Evolutionary conservation across 192 early-diverging fungal species (phyloP), one percentile per base, ranked within the genome.

Genomic region (Backusella luteola): DNA sequence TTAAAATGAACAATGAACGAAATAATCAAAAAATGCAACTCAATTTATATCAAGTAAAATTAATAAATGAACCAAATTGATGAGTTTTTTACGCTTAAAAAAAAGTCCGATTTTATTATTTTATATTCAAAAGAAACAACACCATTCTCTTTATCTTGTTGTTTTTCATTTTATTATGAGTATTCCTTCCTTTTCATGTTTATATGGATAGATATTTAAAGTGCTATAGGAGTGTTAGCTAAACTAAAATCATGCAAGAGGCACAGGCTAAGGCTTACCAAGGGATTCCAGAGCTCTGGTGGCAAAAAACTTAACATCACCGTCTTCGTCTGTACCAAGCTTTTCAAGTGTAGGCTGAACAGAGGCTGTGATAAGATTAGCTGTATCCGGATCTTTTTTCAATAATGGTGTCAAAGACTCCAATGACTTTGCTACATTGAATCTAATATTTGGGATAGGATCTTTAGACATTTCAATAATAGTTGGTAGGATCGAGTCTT

Each of bases 371-470:
- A 96, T 79, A 8, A 95, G 76, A 12, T 77, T 75, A 32, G 83
- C 86, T 7, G 93, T 89, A 26, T 93, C 90, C 8, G 86, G 78
- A 73, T 84, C 87, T 56, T 85, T 85, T 77, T 91, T 91, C 69
- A 97, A 87, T 6, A 95, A 84, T 14, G 91, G 94, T 44, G 93
- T 90, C 81, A 99, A 84, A 1, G 90, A 86, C 82, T 96, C 95
- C 76, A 97, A 87, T 67, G 94, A 92, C 81, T 99, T 99, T 52
- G 96, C 96, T 14, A 99, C 97, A 73, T 98, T 99, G 90, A 99
- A 99, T 41, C 98, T 93, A 79, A 99, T 99, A 83, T 99, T 99
- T 73, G 98, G 98, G 73, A 99, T 99, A 12, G 96, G 95, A 80
- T 99, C 98, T 15, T 89, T 87, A 38, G 93, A 91, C 67, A 99